Base-by-base conservation (phyloP, 805 yeast genomes). In the Candida caryicola region DNA sequence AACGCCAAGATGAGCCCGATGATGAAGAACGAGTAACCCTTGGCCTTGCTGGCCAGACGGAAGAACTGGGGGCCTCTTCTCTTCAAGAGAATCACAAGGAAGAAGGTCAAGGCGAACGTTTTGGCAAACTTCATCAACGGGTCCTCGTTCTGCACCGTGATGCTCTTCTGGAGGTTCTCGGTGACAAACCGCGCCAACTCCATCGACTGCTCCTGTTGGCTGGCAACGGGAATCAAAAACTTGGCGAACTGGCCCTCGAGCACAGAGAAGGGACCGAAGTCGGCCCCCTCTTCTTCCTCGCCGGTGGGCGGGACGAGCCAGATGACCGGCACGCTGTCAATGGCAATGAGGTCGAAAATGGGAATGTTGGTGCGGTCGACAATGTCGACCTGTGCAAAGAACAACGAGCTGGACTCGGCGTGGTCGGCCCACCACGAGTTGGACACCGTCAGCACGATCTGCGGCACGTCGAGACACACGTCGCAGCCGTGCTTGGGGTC, bases 241-340 rank as follows among this genome's bases (percentile, higher is more conserved):
- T 55, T 51, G 17, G 54, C 62, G 35, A 63, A 66, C 5, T 58
- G 52, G 31, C 59, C 66, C 16, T 45, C 49, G 10, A 56, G 47
- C 18, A 57, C 51, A 23, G 54, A 50, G 23, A 43, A 38, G 29
- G 31, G 48, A 5, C 43, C 46, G 19, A 47, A 54, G 5, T 50
- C 47, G 14, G 47, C 51, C 14, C 46, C 51, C 14, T 47, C 51
- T 4, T 55, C 59, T 33, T 51, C 52, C 23, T 55, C 60, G 17
- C 45, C 29, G 31, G 52, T 56, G 4, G 79, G 83, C 3, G 89
- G 88, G 39, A 76, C 71, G 2, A 83, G 62, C 79, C 88, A 77
- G n/a, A 82, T 47, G 42, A 77, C 81, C 1, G 95, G 93, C 3
- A 82, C 77, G 2, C 76, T 62, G 2, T 59, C 59, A 39, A 84